Percentiles rank a stretch among this genome's conserved stretches.
Evolutionary conservation across 2,329 filamentous ascomycete genomes (phyloP).

Genomic region (Colletotrichum aenigma): DNA sequence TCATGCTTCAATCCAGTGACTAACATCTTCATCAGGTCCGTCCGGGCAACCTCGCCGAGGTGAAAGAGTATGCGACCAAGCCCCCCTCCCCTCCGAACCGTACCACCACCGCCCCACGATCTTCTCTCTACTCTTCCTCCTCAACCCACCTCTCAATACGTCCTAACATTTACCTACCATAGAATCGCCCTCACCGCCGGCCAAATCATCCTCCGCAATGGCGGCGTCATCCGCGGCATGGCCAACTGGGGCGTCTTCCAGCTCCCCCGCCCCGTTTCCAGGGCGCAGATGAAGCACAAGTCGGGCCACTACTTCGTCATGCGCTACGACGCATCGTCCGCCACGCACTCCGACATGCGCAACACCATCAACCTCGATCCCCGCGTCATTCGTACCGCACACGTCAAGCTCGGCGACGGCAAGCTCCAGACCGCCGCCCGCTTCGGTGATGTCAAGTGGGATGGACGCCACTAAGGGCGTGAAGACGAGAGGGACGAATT

Average conservation of each 20-base stretch:
- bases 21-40: slow-evolving; percentile 70
- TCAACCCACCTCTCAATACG: neutral
- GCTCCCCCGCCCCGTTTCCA: slow-evolving; percentile 78
- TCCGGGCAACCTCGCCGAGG: slow-evolving; percentile 85
- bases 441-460: slow-evolving; percentile 57
- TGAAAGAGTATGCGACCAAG: slow-evolving; percentile 79
- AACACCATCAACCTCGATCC: slow-evolving; percentile 84
- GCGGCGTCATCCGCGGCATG: slow-evolving; percentile 89
- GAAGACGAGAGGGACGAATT: neutral
- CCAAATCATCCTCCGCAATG: slow-evolving; percentile 78
- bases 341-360: slow-evolving; percentile 76
- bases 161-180: neutral
- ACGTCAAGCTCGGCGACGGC: slow-evolving; percentile 82
- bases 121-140: neutral
- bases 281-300: slow-evolving; percentile 82
- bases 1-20: neutral
- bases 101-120: neutral
- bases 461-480: neutral
- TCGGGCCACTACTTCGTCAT: slow-evolving; percentile 97
- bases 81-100: slow-evolving; percentile 6
- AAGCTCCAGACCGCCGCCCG: slow-evolving; percentile 56
- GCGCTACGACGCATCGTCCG: slow-evolving; percentile 84
- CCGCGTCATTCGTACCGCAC: slow-evolving; percentile 83
- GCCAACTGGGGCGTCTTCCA: slow-evolving; percentile 95
- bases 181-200: slow-evolving; percentile 91